A percentile compares a stretch with the other conserved stretches of the same genome.
Conservation (phyloP, 495 filamentous ascomycete genomes). For the Penicilliopsis zonata region DNA sequence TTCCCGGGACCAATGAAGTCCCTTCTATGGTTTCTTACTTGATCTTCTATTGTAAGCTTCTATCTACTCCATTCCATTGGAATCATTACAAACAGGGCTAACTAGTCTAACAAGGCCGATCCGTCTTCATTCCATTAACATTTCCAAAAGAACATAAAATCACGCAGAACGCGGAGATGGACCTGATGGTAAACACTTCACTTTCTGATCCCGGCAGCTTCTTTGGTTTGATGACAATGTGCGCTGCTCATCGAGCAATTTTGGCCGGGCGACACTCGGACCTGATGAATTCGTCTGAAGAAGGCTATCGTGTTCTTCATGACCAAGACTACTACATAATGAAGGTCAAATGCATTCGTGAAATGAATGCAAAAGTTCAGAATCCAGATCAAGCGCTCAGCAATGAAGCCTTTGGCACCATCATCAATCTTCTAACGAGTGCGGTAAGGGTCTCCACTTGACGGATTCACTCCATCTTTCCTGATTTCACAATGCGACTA, state of each 20-base stretch:
- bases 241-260: slow-evolving; percentile 21
- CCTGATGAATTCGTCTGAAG: not conserved
- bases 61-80: not conserved
- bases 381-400: slow-evolving; percentile 15
- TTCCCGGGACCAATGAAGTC: slow-evolving; percentile 14
- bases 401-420: slow-evolving; percentile 23
- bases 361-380: slow-evolving; percentile 20
- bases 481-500: no score
- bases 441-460: slow-evolving; percentile 11
- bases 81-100: slow-evolving; percentile 2
- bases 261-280: slow-evolving; percentile 10
- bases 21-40: slow-evolving; percentile 13
- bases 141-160: slow-evolving; percentile 18
- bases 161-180: slow-evolving; percentile 10
- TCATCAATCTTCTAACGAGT: slow-evolving; percentile 22
- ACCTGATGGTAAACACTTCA: slow-evolving; percentile 17
- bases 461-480: no score
- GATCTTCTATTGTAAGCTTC: slow-evolving; percentile 24
- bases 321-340: slow-evolving; percentile 25
- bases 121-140: slow-evolving; percentile 24
- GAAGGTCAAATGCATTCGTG: slow-evolving; percentile 20
- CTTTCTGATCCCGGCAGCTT: slow-evolving; percentile 24
- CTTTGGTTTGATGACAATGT: slow-evolving; percentile 26
- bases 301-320: slow-evolving; percentile 3
- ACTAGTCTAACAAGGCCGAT: slow-evolving; percentile 13